Evolutionary conservation across 2,329 filamentous ascomycete genomes (phyloP).

Genomic region (Phaeosphaeria sp.): DNA sequence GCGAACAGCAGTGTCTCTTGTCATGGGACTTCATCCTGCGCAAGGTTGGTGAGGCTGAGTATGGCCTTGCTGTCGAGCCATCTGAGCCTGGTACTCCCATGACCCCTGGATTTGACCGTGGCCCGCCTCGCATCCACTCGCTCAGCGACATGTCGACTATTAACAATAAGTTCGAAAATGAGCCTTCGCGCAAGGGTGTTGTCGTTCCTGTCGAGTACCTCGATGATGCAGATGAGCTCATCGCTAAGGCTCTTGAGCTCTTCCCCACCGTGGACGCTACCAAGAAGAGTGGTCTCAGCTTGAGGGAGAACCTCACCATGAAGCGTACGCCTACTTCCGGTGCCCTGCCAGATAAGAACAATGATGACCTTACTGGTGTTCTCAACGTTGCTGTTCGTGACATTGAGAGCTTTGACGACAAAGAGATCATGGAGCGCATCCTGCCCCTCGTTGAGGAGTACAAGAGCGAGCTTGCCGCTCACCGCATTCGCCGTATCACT

Average conservation of each 20-base stretch:
- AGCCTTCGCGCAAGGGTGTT: constrained; percentile 88
- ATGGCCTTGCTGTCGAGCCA: constrained; percentile 80
- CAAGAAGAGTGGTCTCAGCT: constrained; percentile 59
- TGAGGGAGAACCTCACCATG: constrained; percentile 57
- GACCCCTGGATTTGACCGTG: constrained; percentile 72
- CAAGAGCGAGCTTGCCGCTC: constrained; percentile 82
- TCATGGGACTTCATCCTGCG: constrained; percentile 96
- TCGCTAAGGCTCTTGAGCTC: constrained; percentile 82
- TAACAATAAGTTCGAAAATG: constrained; percentile 70
- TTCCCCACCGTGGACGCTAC: constrained; percentile 68
- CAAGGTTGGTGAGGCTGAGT: constrained; percentile 91
- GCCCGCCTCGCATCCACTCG: constrained; percentile 79
- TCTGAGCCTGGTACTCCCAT: constrained; percentile 74
- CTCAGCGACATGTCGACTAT: constrained; percentile 97
- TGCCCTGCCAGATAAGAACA: constrained; percentile 56
- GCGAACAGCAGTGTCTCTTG: constrained; percentile 78
- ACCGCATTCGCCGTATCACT: constrained; percentile 85
- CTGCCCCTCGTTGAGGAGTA: constrained; percentile 76
- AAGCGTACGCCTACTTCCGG: constrained; percentile 67
- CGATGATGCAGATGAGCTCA: constrained; percentile 88
- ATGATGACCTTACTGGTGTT: constrained; percentile 87
- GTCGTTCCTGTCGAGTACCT: constrained; percentile 93
- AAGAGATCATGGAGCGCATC: constrained; percentile 79
- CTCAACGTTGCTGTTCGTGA: constrained; percentile 92
- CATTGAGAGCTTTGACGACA: constrained; percentile 81